These are phyloP conservation scores for Ulmus americana DNA, from an alignment of 331 rosid species.

Conservation along the genomic window DNA sequence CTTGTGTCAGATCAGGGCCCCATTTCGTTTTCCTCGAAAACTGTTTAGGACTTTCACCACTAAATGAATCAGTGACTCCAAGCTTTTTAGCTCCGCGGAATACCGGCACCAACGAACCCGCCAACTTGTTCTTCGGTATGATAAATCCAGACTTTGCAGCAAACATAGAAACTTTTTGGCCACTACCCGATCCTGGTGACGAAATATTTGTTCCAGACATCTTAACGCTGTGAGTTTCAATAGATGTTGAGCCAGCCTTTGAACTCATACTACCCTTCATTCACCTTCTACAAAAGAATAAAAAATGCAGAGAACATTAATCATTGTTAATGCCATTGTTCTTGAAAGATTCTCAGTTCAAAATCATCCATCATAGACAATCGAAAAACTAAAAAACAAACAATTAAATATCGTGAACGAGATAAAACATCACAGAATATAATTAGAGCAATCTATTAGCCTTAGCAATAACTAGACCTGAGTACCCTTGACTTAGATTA, in stretches of 20 bases:
- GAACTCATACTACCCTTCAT: conserved; percentile 38
- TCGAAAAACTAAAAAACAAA: not conserved
- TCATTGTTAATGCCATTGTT: not conserved
- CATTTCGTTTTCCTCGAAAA: conserved; percentile 74
- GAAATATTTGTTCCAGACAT: conserved; percentile 49
- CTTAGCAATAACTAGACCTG: not conserved
- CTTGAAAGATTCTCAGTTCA: no score
- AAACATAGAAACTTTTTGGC: conserved; percentile 71
- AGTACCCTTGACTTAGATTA: no score
- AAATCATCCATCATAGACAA: not conserved
- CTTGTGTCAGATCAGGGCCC: conserved; percentile 78
- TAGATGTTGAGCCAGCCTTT: conserved; percentile 34
- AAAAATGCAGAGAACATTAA: not conserved
- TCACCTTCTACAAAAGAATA: conserved; percentile 1
- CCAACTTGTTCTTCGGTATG: conserved; percentile 84
- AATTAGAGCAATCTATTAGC: not conserved
- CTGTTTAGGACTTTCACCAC: conserved; percentile 55
- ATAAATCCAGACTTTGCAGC: conserved; percentile 82
- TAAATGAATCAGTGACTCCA: conserved; percentile 37
- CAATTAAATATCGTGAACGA: not conserved
- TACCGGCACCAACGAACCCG: conserved; percentile 77
- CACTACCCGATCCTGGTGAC: conserved; percentile 37
- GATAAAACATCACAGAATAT: not conserved
- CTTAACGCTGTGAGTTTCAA: conserved; percentile 37
- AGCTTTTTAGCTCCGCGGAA: conserved; percentile 50